Evolutionary conservation across 768 basidiomycete genomes (phyloP), one percentile per base, ranked within the genome.

Genomic region (Russula foetens): DNA sequence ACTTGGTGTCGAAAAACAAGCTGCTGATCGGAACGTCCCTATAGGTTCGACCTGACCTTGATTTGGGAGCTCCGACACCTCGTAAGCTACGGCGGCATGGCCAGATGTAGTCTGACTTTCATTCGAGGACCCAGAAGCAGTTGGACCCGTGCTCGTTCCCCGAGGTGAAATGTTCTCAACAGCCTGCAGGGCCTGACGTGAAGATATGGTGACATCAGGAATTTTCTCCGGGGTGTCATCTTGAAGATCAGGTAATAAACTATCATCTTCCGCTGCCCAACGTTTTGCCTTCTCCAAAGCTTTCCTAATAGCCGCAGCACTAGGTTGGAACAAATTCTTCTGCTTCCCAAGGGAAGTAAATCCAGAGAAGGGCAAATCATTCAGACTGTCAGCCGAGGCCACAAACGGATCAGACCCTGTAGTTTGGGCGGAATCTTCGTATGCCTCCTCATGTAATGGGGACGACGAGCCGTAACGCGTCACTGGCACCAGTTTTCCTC

Each of bases 251-350:
- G 9, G 14, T 8, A 14, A 5, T 5, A 56, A 11, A 21, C 11
- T n/a, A n/a, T 38, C 24, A 8, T 66, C 66, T 41, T 62, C 60
- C 19, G 41, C 53, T 49, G 45, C 63, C 66, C 63, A 62, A 19
- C 45, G 60, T 43, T 57, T 54, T 46, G 44, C 48, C 35, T 41
- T 47, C 52, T 56, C 58, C 23, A 29, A 17, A 29, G 64, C 60
- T 19, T 35, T 46, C 51, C 12, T 56, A 12, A 63, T 15, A 2
- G 64, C 65, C 14, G 44, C 24, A 23, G 48, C 55, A 24, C 65
- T 66, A 14, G 31, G 57, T 31, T 56, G 53, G 31, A 63, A 62
- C 12, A 43, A 4, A 23, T 26, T 58, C 47, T 60, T 57, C 31
- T 54, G 53, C 41, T 49, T 66, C 47, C 54, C 64, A 9, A 62